Evolutionary conservation across 257 asterid genomes (phyloP).

Genomic region (Solanum bulbocastanum): DNA sequence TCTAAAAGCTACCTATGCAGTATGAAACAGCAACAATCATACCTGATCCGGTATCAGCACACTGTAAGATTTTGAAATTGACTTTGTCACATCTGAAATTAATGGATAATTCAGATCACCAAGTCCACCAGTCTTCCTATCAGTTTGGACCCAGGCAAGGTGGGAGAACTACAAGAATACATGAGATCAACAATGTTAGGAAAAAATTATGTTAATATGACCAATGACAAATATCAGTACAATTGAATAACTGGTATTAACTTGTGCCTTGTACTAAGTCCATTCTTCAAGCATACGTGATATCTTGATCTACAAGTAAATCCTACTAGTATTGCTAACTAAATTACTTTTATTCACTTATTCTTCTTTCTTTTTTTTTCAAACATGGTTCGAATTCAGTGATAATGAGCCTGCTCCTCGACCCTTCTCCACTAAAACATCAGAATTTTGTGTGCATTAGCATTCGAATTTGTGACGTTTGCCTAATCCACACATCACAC

Average conservation of each 20-base stretch:
- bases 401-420: neutral
- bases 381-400: neutral
- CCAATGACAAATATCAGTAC: neutral
- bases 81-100: conserved; percentile 77
- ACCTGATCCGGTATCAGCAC: conserved; percentile 84
- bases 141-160: conserved; percentile 98
- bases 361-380: neutral
- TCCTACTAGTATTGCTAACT: neutral
- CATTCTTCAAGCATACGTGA: neutral
- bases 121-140: conserved; percentile 88
- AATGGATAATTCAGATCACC: conserved; percentile 88
- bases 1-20: neutral
- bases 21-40: neutral
- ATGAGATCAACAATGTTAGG: neutral
- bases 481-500: neutral
- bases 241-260: neutral
- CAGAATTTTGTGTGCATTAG: neutral
- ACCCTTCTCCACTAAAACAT: neutral
- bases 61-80: conserved; percentile 53
- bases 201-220: neutral
- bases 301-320: neutral
- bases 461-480: neutral
- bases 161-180: conserved; percentile 32
- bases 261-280: neutral
- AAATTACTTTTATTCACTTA: neutral